Conservation (phyloP, 768 basidiomycete species). For the Kwoniella pini region DNA sequence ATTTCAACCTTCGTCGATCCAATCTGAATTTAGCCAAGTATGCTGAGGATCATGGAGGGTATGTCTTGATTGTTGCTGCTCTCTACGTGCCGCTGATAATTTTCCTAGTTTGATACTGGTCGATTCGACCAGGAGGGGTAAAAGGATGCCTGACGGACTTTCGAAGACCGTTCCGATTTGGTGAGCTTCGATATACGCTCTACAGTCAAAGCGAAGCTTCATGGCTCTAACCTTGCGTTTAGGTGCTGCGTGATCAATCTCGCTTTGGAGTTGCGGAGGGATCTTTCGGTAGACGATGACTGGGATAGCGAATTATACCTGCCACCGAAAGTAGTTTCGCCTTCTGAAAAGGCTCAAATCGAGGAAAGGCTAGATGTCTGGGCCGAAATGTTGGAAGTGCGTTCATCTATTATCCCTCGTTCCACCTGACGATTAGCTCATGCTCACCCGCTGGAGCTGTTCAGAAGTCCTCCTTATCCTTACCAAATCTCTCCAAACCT, state of each 20-base stretch:
- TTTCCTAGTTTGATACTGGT: slow-evolving; percentile 71
- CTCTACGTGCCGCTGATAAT: not conserved
- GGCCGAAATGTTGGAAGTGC: slow-evolving; percentile 69
- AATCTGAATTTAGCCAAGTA: slow-evolving; percentile 76
- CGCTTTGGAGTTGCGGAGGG: slow-evolving; percentile 55
- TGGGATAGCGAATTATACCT: slow-evolving; percentile 71
- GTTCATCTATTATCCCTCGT: slow-evolving; percentile 27
- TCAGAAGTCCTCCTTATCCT: slow-evolving; percentile 70
- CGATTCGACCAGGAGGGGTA: slow-evolving; percentile 89
- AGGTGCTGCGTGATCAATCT: slow-evolving; percentile 75
- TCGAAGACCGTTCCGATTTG: slow-evolving; percentile 93
- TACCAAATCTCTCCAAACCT: slow-evolving; percentile 65
- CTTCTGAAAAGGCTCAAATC: slow-evolving; percentile 80
- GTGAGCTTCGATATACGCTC: no score
- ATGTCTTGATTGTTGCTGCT: slow-evolving; percentile 22
- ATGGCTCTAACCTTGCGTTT: not conserved
- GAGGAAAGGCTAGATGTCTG: slow-evolving; percentile 66
- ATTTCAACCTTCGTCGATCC: slow-evolving; percentile 76
- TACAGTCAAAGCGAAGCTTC: not conserved
- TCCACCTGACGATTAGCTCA: no score
- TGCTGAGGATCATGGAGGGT: slow-evolving; percentile 66
- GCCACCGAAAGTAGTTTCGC: slow-evolving; percentile 61
- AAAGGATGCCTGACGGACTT: slow-evolving; percentile 89
- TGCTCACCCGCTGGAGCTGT: no score
- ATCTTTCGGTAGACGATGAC: slow-evolving; percentile 11